Base-by-base conservation (phyloP, 257 asterid species). In the Nicotiana benthamiana region DNA sequence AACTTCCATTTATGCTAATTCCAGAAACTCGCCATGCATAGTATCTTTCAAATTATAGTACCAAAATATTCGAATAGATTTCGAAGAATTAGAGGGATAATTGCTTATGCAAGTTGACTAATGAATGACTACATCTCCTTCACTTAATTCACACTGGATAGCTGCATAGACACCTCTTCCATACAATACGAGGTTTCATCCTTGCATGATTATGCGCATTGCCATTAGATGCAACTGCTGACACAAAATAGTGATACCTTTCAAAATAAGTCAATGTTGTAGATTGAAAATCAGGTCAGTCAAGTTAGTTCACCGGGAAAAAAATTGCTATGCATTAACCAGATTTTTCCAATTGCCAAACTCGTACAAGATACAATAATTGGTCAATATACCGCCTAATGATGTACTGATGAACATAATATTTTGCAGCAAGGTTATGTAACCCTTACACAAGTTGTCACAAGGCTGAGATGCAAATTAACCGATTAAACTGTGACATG, bases 361-460 rank as follows among this genome's bases (percentile, higher is more conserved):
- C 36, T 46, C 8, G 22, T 43, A 43, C 36, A 46, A 46, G 59
- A 26, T 43, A 22, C 59, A 70, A 70, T 70, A 70, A 22, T 2
- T 70, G 32, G 59, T 56, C 57, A 70, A 70, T 32, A 68, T 70
- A 70, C 57, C 12, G 36, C 77, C 77, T n/a, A 70, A 70, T 22
- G 36, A 70, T 43, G 77, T 59, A 72, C 77, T 70, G 59, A 22
- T 22, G 59, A 72, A 28, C 77, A 72, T 36, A 70, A 70, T 46
- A 20, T 72, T 46, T 72, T 28, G 15, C 22, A 22, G 59, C 59
- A 24, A 51, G 13, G 77, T 24, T 43, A 72, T 2, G 22, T 68
- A 46, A 72, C 77, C 77, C 59, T 72, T 43, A 46, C 36, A 72
- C 59, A 22, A 43, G 34, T 22, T 70, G 59, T 43, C 59, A 43